Evolutionary conservation across 176 grass and related monocot species (phyloP).

Genomic region (Aegilops longissima): DNA sequence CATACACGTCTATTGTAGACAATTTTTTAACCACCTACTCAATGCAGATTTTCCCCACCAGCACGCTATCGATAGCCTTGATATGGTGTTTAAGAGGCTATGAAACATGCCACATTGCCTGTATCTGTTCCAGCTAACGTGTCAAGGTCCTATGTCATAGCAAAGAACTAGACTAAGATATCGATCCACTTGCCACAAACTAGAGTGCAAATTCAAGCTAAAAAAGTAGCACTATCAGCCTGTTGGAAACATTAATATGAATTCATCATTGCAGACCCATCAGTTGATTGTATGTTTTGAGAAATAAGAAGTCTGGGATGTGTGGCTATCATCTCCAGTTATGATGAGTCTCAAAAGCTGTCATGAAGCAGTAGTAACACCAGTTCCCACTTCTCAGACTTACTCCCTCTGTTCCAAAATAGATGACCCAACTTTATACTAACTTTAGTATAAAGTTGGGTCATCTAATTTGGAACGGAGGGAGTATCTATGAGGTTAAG

Average conservation of each 20-base stretch:
- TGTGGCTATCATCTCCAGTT: background rate
- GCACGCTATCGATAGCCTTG: background rate
- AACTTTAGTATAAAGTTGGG: too few relatives aligned
- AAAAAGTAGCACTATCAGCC: conserved; percentile 14
- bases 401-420: too few relatives aligned
- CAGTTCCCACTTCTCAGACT: background rate
- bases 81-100: conserved; percentile 13
- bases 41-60: conserved; percentile 27
- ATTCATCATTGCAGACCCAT: conserved; percentile 7
- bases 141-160: conserved; percentile 1
- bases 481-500: background rate
- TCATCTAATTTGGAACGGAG: too few relatives aligned
- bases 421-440: too few relatives aligned
- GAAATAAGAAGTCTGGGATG: background rate
- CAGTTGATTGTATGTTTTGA: conserved; percentile 15
- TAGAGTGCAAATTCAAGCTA: conserved; percentile 2
- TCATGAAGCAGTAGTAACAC: background rate
- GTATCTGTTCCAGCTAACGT: conserved; percentile 9
- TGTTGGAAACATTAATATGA: conserved; percentile 2
- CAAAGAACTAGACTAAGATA: background rate
- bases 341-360: background rate
- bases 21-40: conserved; percentile 36
- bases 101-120: background rate
- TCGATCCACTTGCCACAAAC: background rate
- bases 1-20: conserved; percentile 14